Conservation (phyloP, 2,329 filamentous ascomycete species). For the Fusarium dimerum region DNA sequence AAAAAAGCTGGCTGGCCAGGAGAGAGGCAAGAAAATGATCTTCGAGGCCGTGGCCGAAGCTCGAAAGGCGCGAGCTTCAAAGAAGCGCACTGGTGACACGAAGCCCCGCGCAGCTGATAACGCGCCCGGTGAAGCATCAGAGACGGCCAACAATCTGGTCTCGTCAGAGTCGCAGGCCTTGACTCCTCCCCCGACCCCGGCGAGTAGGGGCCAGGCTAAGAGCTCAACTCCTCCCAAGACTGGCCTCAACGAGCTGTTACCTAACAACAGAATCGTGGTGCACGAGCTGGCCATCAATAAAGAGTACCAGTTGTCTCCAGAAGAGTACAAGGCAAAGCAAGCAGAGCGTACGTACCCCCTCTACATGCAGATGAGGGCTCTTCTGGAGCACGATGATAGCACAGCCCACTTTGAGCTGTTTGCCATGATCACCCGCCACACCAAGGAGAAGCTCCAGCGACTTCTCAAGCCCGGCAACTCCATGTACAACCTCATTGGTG, state of each 20-base stretch:
- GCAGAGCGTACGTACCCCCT: slow-evolving; percentile 49
- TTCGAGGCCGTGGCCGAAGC: slow-evolving; percentile 74
- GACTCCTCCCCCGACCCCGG: slow-evolving; percentile 55
- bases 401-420: slow-evolving; percentile 69
- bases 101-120: slow-evolving; percentile 66
- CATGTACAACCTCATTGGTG: slow-evolving; percentile 73
- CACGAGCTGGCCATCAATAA: slow-evolving; percentile 81
- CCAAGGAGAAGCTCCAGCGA: slow-evolving; percentile 70
- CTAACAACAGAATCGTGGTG: slow-evolving; percentile 72
- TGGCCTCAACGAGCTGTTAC: slow-evolving; percentile 58
- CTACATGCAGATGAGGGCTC: slow-evolving; percentile 61
- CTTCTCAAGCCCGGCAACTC: slow-evolving; percentile 70
- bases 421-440: slow-evolving; percentile 68
- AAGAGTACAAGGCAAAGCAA: slow-evolving; percentile 60
- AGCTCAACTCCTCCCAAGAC: slow-evolving; percentile 35
- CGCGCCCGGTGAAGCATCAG: slow-evolving; percentile 38
- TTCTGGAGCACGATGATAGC: slow-evolving; percentile 64
- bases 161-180: slow-evolving; percentile 49
- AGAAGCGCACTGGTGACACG: slow-evolving; percentile 69
- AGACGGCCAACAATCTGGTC: slow-evolving; percentile 39
- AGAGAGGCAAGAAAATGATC: slow-evolving; percentile 71
- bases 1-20: slow-evolving; percentile 72
- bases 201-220: slow-evolving; percentile 41
- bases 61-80: slow-evolving; percentile 62
- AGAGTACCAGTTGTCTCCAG: slow-evolving; percentile 70